Evolutionary conservation across 352 stramenopile species (phyloP).

Genomic region (Phytophthora nicotianae): DNA sequence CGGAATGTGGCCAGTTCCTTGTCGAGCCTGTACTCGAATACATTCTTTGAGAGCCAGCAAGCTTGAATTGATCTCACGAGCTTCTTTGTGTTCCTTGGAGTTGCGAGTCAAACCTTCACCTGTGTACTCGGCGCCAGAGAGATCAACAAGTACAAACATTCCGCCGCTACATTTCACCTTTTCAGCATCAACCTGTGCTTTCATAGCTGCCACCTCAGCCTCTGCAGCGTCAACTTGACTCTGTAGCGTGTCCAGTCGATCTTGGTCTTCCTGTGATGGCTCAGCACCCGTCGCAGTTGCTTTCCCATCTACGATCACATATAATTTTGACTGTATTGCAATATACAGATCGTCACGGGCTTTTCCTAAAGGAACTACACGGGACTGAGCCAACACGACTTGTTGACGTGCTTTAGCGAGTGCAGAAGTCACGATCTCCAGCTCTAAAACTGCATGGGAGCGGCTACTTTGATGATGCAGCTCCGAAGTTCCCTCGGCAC

Average conservation of each 20-base stretch:
- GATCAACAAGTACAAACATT: conserved; percentile 54
- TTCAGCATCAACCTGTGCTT: conserved; percentile 25
- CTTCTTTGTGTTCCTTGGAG: conserved; percentile 21
- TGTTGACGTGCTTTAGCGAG: conserved; percentile 40
- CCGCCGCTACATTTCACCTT: conserved; percentile 29
- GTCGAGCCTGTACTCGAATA: conserved; percentile 35
- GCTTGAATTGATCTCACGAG: conserved; percentile 45
- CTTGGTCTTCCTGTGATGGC: conserved; percentile 29
- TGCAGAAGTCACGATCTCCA: conserved; percentile 54
- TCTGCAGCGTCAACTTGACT: conserved; percentile 27
- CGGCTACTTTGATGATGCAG: conserved; percentile 56
- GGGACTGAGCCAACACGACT: conserved; percentile 38
- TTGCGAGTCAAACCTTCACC: conserved; percentile 40
- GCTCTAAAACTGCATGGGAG: conserved; percentile 55
- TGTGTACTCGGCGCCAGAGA: conserved; percentile 63
- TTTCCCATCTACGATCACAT: conserved; percentile 38
- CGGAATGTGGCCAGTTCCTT: conserved; percentile 27
- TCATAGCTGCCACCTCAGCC: conserved; percentile 18
- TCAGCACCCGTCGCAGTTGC: conserved; percentile 16
- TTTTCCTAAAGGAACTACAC: conserved; percentile 50
- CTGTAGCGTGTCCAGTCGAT: conserved; percentile 27
- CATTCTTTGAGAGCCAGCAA: conserved; percentile 60
- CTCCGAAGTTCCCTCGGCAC: conserved; percentile 54
- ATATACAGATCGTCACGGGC: conserved; percentile 57
- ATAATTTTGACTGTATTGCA: conserved; percentile 50